Conservation (phyloP, 371 early-diverging fungal genomes). For the Neoconidiobolus thromboides region DNA sequence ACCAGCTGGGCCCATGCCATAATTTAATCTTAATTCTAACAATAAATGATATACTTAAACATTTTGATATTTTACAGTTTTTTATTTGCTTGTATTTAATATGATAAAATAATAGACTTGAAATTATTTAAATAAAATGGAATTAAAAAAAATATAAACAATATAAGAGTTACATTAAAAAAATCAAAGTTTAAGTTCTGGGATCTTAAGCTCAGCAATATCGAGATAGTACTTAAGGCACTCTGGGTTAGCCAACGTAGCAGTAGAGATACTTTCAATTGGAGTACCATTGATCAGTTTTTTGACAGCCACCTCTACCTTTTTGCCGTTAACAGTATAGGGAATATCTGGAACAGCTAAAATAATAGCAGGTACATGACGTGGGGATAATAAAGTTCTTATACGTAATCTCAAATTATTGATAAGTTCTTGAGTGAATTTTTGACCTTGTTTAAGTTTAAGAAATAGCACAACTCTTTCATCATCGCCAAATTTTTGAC, state of each 20-base stretch:
- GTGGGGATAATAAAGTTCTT: constrained; percentile 64
- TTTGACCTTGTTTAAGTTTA: constrained; percentile 35
- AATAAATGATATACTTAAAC: too few species aligned
- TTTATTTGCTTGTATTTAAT: too few species aligned
- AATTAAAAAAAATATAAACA: too few species aligned
- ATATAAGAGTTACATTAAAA: neutral
- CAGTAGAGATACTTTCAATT: constrained; percentile 38
- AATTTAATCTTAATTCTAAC: too few species aligned
- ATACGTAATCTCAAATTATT: constrained; percentile 46
- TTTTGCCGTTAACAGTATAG: constrained; percentile 93
- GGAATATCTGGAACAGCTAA: constrained; percentile 72
- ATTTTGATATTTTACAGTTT: too few species aligned
- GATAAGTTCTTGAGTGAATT: constrained; percentile 23
- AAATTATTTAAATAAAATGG: too few species aligned
- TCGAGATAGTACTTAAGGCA: constrained; percentile 18
- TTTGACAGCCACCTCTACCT: constrained; percentile 93
- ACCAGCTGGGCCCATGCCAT: too few species aligned
- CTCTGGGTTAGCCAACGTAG: constrained; percentile 74
- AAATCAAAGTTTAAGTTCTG: constrained; percentile 19
- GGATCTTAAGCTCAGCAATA: constrained; percentile 47
- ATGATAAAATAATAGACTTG: too few species aligned
- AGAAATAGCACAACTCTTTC: constrained; percentile 85
- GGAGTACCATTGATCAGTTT: constrained; percentile 54
- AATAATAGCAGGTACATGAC: constrained; percentile 86
- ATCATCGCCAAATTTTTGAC: constrained; percentile 63